Conservation (phyloP, 2,329 filamentous ascomycete species). For the Calonectria fujianensis region DNA sequence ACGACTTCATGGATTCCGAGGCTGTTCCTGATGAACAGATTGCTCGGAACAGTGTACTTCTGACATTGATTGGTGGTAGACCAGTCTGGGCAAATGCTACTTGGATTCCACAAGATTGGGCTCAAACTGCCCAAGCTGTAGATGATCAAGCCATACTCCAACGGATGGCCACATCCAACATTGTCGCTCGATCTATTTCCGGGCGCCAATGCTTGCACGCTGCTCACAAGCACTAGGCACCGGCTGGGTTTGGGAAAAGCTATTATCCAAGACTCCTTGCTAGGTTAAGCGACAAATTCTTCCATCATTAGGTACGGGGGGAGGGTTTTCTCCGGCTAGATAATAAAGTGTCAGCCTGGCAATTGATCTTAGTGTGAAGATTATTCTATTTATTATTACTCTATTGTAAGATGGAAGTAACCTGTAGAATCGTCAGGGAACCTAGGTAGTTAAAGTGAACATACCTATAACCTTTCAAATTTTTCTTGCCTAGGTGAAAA, state of each 20-base stretch:
- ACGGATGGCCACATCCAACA: neutral
- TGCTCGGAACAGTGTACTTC: constrained; percentile 50
- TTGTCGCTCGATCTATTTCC: constrained; percentile 7
- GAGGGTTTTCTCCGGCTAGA: neutral
- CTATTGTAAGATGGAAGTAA: too few species aligned
- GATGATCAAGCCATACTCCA: neutral
- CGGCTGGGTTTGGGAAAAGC: neutral
- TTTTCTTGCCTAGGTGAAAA: too few species aligned
- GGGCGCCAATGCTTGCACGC: constrained; percentile 3
- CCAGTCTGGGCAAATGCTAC: constrained; percentile 14
- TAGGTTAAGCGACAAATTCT: neutral
- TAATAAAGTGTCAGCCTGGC: neutral
- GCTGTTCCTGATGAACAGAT: constrained; percentile 50
- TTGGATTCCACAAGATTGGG: constrained; percentile 9
- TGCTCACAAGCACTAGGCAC: neutral
- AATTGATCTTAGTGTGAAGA: too few species aligned
- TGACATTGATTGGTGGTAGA: constrained; percentile 54
- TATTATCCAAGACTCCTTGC: neutral
- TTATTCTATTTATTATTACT: too few species aligned
- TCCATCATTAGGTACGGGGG: neutral
- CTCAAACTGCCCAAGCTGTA: neutral
- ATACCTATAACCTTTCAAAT: too few species aligned
- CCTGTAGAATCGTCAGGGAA: too few species aligned
- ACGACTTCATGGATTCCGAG: constrained; percentile 49
- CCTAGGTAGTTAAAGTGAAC: too few species aligned